Evolutionary conservation across 1,284 basidiomycete species (phyloP).

Genomic region (Melampsora occidentalis): DNA sequence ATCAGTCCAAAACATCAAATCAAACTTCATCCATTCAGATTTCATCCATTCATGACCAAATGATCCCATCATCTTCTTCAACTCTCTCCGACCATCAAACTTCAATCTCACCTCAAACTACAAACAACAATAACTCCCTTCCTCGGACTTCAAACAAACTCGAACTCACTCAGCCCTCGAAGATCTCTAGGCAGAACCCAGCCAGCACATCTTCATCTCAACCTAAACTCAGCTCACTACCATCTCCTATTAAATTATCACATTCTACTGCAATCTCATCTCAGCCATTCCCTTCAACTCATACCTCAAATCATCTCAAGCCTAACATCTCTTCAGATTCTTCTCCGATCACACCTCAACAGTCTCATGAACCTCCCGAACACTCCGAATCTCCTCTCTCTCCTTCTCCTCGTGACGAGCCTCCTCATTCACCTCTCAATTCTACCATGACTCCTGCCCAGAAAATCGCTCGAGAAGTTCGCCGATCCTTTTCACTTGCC

Average conservation of each 20-base stretch:
- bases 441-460: slow-evolving; percentile 40
- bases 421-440: neutral
- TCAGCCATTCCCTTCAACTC: slow-evolving; percentile 8
- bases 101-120: neutral
- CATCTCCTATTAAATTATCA: slow-evolving; percentile 1
- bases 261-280: neutral
- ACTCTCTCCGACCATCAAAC: neutral
- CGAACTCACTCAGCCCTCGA: neutral
- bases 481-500: slow-evolving; percentile 41
- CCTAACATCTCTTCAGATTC: neutral
- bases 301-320: neutral
- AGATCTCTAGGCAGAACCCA: too few species aligned
- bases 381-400: neutral
- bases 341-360: neutral
- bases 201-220: neutral
- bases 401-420: neutral
- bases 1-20: neutral
- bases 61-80: neutral
- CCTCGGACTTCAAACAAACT: neutral
- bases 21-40: neutral
- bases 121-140: neutral
- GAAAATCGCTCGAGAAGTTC: slow-evolving; percentile 44
- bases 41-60: neutral
- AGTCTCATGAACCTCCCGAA: neutral
- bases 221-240: neutral